These are phyloP conservation scores for Ophidiomyces ophidiicola DNA, from an alignment of 2,329 filamentous ascomycete species.

Conservation along the genomic window DNA sequence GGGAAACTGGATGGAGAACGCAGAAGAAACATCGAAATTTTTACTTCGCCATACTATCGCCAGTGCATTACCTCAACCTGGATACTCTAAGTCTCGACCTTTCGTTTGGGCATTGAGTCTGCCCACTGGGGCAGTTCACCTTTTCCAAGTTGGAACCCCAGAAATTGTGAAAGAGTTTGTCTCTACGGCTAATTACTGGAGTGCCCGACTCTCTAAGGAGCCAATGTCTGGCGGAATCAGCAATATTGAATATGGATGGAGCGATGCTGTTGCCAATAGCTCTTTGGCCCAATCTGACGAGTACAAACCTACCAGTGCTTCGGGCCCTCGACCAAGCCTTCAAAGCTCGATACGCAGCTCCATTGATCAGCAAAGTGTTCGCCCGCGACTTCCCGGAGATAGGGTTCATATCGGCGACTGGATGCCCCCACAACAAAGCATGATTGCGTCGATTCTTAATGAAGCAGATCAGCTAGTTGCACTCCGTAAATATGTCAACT, in stretches of 20 bases:
- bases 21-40: constrained; percentile 77
- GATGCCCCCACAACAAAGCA: constrained; percentile 77
- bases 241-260: constrained; percentile 97
- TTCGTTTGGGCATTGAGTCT: constrained; percentile 91
- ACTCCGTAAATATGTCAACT: constrained; percentile 65
- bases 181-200: constrained; percentile 93
- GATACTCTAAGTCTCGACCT: constrained; percentile 79
- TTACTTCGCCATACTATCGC: constrained; percentile 83
- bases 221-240: constrained; percentile 85
- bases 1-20: constrained; percentile 97
- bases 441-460: constrained; percentile 66
- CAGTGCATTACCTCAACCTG: constrained; percentile 75
- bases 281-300: constrained; percentile 51
- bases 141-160: constrained; percentile 94
- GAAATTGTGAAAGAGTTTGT: constrained; percentile 95
- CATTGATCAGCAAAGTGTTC: constrained; percentile 52
- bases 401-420: constrained; percentile 75
- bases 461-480: constrained; percentile 72
- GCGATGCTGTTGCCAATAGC: constrained; percentile 66
- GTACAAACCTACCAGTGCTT: constrained; percentile 24
- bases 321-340: constrained; percentile 38
- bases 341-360: constrained; percentile 53
- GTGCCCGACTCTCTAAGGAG: constrained; percentile 83
- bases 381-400: constrained; percentile 67
- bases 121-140: constrained; percentile 82